Evolutionary conservation across 371 early-diverging fungal species (phyloP), one percentile per base, ranked within the genome.

Genomic region (Mucor indicus): DNA sequence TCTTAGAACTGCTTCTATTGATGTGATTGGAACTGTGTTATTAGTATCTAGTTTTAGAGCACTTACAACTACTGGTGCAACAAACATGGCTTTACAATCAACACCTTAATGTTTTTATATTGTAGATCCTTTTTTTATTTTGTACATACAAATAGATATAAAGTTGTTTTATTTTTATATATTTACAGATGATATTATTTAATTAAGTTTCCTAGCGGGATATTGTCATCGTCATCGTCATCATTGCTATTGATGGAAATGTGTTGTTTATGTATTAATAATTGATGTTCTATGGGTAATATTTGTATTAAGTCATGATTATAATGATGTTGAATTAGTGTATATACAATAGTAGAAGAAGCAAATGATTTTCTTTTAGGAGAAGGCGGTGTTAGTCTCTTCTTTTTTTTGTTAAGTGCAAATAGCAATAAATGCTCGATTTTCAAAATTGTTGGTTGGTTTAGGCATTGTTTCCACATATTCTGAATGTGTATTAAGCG

Each of bases 21-120:
- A 79, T 51, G 78, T 81, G 20, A 47, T 79, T 36, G 79, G 79
- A 17, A 81, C 82, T 6, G 62, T 67, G 1, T 49, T 81, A 15
- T 61, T 81, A 11, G 82, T 81, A 8, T 17, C 52, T 29, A 56
- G 69, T 15, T 81, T 75, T 52, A 44, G 61, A 17, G 47, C 31
- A 36, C 43, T 73, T n/a, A 73, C 67, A 15, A 31, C 42, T 21
- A 48, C 59, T 17, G 69, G 66, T 27, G 65, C 60, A 22, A 49
- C 60, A 30, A 27, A 7, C 11, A 5, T 7, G 11, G 5, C 29
- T 7, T 27, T 7, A 27, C 11, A 27, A 7, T 11, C 5, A 27
- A 27, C 11, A 27, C 29, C 5, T 27, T 7, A n/a, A n/a, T n/a
- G n/a, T n/a, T n/a, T n/a, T n/a, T n/a, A n/a, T n/a, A n/a, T n/a